Base-by-base conservation (phyloP, 2,329 filamentous ascomycete genomes). In the Aspergillus nomiae region DNA sequence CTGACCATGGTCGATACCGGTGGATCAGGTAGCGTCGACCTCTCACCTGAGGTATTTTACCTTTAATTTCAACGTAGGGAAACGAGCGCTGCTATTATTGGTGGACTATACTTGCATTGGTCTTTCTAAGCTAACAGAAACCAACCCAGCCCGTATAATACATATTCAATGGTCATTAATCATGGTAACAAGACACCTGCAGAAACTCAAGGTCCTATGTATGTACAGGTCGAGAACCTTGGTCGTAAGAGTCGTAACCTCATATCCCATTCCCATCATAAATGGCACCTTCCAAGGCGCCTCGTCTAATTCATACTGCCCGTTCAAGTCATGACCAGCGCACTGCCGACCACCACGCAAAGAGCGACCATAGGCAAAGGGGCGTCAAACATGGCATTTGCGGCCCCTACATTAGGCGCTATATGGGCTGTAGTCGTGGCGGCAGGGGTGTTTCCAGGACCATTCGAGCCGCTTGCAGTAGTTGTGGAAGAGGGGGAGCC, bases 261-360 rank as follows among this genome's bases (percentile, higher is more conserved):
- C 59, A 58, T 60, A 65, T 58, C 60, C 56, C 63, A 65, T 64
- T 53, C 21, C 43, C 30, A 28, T 58, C 60, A 36, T 62, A 32
- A 38, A 8, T 26, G 32, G 19, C 45, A 24, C 56, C 24, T 50
- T 16, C 24, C 16, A 53, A 21, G n/a, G 46, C 5, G 34, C 19
- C 26, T 26, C 45, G 2, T 26, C 14, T 16, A 10, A 16, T 41
- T 14, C 45, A 34, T 28, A 26, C 24, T 7, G 21, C 38, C 9
- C 46, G 19, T 48, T 72, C 61, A 77, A 54, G 69, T 53, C 58
- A 72, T 56, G 21, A 61, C 58, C 34, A 72, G 24, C 21, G 62
- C 62, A 30, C 65, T 61, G 56, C 62, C 65, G 21, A 76, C 54
- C 28, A 76, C 59, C 46, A 64, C 65, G 62, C 68, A 71, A n/a